These are phyloP conservation scores for Solanum hybrid DNA, from an alignment of 305 asterid species.

Conservation along the genomic window DNA sequence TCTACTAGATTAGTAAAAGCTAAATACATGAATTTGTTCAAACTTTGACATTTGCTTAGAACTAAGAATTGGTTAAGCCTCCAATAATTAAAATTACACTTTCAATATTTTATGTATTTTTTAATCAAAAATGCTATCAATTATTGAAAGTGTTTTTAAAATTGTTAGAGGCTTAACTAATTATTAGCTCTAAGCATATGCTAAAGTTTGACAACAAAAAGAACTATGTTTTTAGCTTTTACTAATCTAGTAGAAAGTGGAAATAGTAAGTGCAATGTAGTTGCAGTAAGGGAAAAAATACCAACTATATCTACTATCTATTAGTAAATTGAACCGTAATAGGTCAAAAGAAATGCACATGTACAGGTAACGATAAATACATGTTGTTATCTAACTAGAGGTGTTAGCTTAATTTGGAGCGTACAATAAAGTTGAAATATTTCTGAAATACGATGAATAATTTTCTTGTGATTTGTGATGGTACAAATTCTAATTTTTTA, in stretches of 20 bases:
- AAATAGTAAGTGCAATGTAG: background rate
- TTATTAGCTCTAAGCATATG: background rate
- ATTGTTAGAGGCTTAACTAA: background rate
- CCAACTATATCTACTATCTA: background rate
- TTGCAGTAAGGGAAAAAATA: background rate
- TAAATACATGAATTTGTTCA: background rate
- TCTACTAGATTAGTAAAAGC: background rate
- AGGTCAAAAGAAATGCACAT: background rate
- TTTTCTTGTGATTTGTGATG: background rate
- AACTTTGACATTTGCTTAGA: background rate
- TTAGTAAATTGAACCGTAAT: too few species aligned
- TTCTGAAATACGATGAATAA: background rate
- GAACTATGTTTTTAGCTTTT: background rate
- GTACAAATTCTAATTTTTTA: background rate
- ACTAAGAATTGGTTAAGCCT: background rate
- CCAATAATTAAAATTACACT: background rate
- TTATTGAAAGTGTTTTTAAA: background rate
- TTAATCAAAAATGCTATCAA: background rate
- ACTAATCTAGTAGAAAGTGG: background rate
- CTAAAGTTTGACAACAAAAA: background rate
- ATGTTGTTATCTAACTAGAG: background rate
- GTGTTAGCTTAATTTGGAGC: background rate
- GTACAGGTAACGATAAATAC: background rate
- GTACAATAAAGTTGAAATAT: background rate
- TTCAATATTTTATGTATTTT: background rate